phyloP scores from a whole-genome alignment of 1,139 yeast species.

The Yarrowia galli region DNA sequence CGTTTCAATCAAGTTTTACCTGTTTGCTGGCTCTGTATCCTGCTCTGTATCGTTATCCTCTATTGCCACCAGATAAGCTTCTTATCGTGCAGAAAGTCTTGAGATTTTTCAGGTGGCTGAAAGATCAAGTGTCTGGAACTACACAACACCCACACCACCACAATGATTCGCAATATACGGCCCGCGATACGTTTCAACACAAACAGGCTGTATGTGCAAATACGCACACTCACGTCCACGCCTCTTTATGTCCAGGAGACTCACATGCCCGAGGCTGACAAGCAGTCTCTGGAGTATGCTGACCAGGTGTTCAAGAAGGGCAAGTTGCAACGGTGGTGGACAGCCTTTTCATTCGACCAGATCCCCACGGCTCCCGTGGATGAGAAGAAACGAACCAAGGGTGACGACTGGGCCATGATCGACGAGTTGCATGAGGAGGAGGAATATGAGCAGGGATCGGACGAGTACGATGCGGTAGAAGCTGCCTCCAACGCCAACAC shows the following conservation, averaged over 20 bases:
- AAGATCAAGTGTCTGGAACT: background rate
- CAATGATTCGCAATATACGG: constrained; percentile 7
- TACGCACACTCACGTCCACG: constrained; percentile 17
- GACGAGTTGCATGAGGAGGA: constrained; percentile 14
- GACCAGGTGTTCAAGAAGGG: constrained; percentile 35
- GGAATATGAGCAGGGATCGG: constrained; percentile 20
- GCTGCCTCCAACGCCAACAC: constrained; percentile 41
- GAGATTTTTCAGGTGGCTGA: background rate
- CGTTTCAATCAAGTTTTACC: no score
- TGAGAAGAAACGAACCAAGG: constrained; percentile 35
- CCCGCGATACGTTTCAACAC: background rate
- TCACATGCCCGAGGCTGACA: constrained; percentile 21
- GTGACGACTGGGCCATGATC: constrained; percentile 27
- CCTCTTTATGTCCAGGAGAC: constrained; percentile 29
- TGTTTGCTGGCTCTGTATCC: no score
- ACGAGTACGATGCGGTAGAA: constrained; percentile 14
- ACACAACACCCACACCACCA: background rate
- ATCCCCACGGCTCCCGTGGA: constrained; percentile 34
- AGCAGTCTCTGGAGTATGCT: constrained; percentile 16
- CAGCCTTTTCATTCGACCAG: constrained; percentile 30
- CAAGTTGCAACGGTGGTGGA: constrained; percentile 37
- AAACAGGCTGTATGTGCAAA: background rate
- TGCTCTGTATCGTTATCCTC: no score
- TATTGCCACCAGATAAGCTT: constrained; percentile 40
- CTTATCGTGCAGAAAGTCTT: constrained; percentile 40